A percentile compares a stretch with the other conserved stretches of the same genome.
These are phyloP conservation scores for Jasminum sambac DNA, from an alignment of 257 asterid genomes.

Conservation along the genomic window DNA sequence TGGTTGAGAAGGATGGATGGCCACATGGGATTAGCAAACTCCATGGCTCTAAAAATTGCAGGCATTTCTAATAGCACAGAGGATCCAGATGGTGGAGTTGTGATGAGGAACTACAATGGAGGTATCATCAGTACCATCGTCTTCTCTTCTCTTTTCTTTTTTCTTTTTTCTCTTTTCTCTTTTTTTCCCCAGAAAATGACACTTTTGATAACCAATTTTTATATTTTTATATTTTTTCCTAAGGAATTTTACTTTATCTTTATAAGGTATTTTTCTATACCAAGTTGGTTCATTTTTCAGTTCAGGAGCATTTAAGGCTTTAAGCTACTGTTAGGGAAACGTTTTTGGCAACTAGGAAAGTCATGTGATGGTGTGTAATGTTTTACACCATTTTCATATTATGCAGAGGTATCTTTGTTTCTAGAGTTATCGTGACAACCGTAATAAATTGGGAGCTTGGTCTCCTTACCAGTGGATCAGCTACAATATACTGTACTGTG, in stretches of 20 bases:
- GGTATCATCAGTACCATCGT: constrained; percentile 43
- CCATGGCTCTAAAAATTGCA: constrained; percentile 74
- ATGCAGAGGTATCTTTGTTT: neutral
- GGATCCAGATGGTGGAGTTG: constrained; percentile 76
- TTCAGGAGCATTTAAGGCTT: no score
- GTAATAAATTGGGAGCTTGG: neutral
- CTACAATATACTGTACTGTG: neutral
- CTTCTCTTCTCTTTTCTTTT: no score
- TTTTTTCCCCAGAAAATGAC: no score
- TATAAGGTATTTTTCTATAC: neutral
- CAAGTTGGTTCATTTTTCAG: constrained; percentile 9
- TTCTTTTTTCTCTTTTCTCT: no score
- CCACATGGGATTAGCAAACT: constrained; percentile 96
- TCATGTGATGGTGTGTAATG: constrained; percentile 11
- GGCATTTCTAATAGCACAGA: constrained; percentile 54
- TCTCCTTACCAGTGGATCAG: constrained; percentile 3
- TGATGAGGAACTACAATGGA: constrained; percentile 55
- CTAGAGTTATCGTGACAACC: neutral
- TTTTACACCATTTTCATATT: constrained; percentile 11
- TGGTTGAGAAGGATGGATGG: constrained; percentile 97
- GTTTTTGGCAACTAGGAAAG: constrained; percentile 17
- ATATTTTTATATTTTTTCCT: no score
- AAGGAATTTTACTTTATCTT: no score
- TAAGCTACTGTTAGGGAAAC: constrained; percentile 11
- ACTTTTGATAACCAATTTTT: no score